Conservation (phyloP, 2,329 filamentous ascomycete species). For the Nigrograna mackinnonii region DNA sequence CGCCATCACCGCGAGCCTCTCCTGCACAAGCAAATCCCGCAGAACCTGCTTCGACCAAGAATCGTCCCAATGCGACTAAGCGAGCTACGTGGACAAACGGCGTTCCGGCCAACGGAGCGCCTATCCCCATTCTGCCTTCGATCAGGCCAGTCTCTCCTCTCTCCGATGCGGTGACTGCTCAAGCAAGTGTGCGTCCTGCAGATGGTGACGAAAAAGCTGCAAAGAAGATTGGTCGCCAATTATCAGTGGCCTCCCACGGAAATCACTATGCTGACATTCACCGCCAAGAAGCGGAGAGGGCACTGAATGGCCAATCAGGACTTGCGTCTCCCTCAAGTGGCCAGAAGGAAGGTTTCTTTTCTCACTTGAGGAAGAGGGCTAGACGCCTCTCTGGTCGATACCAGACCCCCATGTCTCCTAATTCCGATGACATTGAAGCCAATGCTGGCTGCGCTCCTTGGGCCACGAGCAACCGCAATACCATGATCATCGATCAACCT, state of each 20-base stretch:
- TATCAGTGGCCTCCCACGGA: conserved; percentile 88
- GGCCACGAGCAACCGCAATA: conserved; percentile 82
- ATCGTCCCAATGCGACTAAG: conserved; percentile 68
- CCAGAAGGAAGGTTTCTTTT: conserved; percentile 97
- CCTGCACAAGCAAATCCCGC: conserved; percentile 49
- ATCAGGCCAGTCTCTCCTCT: conserved; percentile 95
- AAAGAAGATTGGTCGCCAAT: conserved; percentile 93
- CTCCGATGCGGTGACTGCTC: conserved; percentile 89
- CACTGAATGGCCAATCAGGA: conserved; percentile 79
- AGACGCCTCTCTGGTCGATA: conserved; percentile 90
- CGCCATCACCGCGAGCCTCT: conserved; percentile 45
- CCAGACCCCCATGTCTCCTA: conserved; percentile 77
- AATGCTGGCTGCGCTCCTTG: conserved; percentile 90
- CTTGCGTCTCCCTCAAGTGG: conserved; percentile 76
- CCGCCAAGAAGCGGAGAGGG: conserved; percentile 87
- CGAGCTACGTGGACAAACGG: conserved; percentile 93
- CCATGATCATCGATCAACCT: conserved; percentile 69
- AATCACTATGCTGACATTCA: conserved; percentile 93
- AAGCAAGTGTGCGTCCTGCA: conserved; percentile 70
- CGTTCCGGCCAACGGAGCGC: conserved; percentile 71
- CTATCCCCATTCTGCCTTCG: conserved; percentile 94
- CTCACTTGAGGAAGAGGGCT: conserved; percentile 90
- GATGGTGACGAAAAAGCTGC: conserved; percentile 66
- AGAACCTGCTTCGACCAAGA: conserved; percentile 51
- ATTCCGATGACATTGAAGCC: conserved; percentile 86